phyloP scores from a whole-genome alignment of 331 rosid species.

The Dryas integrifolia region DNA sequence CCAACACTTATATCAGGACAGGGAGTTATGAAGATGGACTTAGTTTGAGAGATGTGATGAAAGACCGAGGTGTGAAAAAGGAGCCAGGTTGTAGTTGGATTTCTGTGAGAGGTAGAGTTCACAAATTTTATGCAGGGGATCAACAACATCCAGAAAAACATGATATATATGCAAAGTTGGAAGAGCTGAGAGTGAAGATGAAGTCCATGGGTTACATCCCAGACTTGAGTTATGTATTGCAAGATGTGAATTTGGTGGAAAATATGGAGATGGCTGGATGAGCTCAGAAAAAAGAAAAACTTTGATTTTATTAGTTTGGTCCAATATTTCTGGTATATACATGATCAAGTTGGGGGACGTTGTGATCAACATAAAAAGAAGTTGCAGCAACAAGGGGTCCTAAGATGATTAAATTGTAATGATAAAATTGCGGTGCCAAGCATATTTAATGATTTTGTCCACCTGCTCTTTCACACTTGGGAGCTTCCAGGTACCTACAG shows the following conservation, averaged over 20 bases:
- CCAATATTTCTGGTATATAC: background rate
- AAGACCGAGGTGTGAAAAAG: conserved; percentile 57
- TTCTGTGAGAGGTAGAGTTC: conserved; percentile 53
- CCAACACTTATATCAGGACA: conserved; percentile 56
- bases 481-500: background rate
- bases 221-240: conserved; percentile 23
- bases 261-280: background rate
- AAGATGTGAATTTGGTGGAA: conserved; percentile 8
- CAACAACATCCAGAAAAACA: conserved; percentile 53
- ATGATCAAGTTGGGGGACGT: background rate
- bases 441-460: background rate
- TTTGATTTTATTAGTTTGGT: background rate
- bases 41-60: conserved; percentile 57
- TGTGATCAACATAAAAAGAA: background rate
- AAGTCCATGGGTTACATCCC: conserved; percentile 26
- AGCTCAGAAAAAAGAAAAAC: background rate
- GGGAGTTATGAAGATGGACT: conserved; percentile 49
- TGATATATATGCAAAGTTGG: conserved; percentile 47
- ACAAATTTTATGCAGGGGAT: conserved; percentile 70
- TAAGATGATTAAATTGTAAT: background rate
- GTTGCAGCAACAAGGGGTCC: background rate
- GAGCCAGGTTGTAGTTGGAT: conserved; percentile 75
- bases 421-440: background rate
- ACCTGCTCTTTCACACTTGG: background rate
- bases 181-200: conserved; percentile 38